Percentiles rank a stretch among this genome's conserved stretches.
Evolutionary conservation across 2,329 filamentous ascomycete species (phyloP).

Genomic region (Biscogniauxia marginata): DNA sequence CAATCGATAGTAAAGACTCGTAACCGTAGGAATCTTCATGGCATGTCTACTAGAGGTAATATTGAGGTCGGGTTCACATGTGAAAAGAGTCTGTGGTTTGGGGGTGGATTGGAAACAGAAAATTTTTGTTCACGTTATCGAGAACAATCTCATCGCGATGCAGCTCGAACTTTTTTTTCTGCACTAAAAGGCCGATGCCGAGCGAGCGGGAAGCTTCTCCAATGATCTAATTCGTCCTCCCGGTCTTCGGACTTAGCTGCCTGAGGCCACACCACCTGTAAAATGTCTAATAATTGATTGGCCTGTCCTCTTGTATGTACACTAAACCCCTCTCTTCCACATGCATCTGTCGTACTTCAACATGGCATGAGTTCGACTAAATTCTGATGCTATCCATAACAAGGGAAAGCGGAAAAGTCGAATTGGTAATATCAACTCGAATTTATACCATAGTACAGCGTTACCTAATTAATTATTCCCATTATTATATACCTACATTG

Average conservation of each 20-base stretch:
- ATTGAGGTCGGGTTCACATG: not conserved
- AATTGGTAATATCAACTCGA: too few relatives aligned
- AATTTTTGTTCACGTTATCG: not conserved
- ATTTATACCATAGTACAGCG: too few relatives aligned
- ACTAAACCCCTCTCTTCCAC: too few relatives aligned
- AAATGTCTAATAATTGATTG: not conserved
- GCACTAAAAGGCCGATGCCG: constrained; percentile 23
- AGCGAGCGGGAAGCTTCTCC: constrained; percentile 29
- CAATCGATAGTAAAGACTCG: constrained; percentile 1
- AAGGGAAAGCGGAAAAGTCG: too few relatives aligned
- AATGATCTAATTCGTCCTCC: constrained; percentile 7
- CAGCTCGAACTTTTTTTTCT: constrained; percentile 31
- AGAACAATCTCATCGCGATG: constrained; percentile 23
- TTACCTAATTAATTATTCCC: too few relatives aligned
- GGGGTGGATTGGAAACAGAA: not conserved
- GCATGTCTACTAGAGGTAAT: not conserved
- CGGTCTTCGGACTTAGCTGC: not conserved
- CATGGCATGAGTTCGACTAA: too few relatives aligned
- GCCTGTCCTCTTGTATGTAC: too few relatives aligned
- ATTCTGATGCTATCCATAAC: too few relatives aligned
- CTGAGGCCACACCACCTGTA: not conserved
- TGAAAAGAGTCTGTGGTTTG: not conserved
- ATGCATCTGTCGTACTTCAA: too few relatives aligned
- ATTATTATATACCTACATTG: not conserved
- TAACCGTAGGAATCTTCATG: not conserved